Evolutionary conservation across 139 green algal genomes (phyloP).

Genomic region (Auxenochlorella pyrenoidosa): DNA sequence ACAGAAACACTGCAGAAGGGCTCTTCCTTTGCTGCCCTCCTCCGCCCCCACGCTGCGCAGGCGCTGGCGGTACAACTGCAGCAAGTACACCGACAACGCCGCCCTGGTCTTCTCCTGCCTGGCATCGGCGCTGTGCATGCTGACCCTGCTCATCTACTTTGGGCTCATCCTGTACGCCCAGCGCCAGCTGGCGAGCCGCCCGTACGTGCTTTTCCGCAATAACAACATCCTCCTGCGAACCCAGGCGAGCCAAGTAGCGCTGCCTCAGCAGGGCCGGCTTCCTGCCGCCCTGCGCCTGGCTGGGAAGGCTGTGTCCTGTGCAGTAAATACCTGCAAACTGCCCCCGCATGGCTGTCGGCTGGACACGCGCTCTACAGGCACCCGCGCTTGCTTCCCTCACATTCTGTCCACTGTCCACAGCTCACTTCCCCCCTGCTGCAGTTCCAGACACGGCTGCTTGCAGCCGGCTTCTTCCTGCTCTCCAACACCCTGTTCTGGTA

Average conservation of each 20-base stretch:
- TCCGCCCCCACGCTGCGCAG: neutral
- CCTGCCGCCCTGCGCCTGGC: no score
- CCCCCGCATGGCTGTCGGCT: no score
- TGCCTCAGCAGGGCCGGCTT: no score
- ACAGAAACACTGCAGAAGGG: no score
- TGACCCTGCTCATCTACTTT: slow-evolving; percentile 9
- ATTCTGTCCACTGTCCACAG: no score
- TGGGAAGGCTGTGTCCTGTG: neutral
- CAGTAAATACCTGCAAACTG: neutral
- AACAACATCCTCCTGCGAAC: slow-evolving; percentile 18
- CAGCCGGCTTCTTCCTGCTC: slow-evolving; percentile 4
- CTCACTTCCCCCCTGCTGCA: no score
- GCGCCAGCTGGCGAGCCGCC: slow-evolving; percentile 7
- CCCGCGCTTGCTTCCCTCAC: no score
- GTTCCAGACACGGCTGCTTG: slow-evolving; percentile 6
- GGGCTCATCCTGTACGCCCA: neutral
- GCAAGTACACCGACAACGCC: neutral
- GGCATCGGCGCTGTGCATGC: neutral
- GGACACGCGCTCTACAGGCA: no score
- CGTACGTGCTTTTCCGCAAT: neutral
- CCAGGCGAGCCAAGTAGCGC: neutral
- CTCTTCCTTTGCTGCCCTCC: no score
- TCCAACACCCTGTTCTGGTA: slow-evolving; percentile 25
- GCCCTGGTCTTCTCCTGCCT: neutral
- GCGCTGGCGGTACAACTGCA: neutral